Evolutionary conservation across 306 rosid genomes (phyloP), one percentile per base, ranked within the genome.

Genomic region (Trifolium subterraneum): DNA sequence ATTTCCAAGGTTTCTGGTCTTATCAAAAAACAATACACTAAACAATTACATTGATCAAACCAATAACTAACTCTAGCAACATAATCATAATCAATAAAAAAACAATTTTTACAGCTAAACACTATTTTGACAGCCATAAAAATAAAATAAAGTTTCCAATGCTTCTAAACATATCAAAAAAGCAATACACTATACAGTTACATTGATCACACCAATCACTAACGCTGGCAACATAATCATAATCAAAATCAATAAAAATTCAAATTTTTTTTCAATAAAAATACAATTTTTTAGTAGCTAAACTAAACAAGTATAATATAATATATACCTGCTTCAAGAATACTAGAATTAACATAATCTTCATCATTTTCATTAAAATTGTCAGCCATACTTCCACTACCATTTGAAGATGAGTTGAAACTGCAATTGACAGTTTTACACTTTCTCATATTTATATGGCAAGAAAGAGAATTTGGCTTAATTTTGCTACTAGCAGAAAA

Each of bases 321-420:
- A n/a, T 79, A 68, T 90, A 68, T 88, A 95, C 99, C 97, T 25
- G 99, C 99, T 82, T 95, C 99, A 44, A 92, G 79, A 68, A 95
- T 87, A 58, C 86, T 95, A 36, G 99, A 92, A 75, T 90, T 84
- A 54, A 95, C 93, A 71, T 95, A 95, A 69, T 95, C 98, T 64
- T 86, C 98, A 80, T 95, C 92, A 10, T 92, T 92, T 81, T 88
- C 92, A 71, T 88, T 82, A 79, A 95, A 94, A 80, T 86, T 94
- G 72, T 90, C 98, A 0, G 94, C 95, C 50, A 56, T 61, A 13
- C 96, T 90, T 79, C 98, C 99, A 10, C 84, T 92, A 18, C 87
- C 97, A 69, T 92, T 84, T 0, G 99, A 92, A 15, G 96, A 85
- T 13, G 97, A 90, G 71, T 84, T 88, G 82, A 82, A 90, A 77